Base-by-base conservation (phyloP, 768 basidiomycete species). In the Leccinum rimulosum region DNA sequence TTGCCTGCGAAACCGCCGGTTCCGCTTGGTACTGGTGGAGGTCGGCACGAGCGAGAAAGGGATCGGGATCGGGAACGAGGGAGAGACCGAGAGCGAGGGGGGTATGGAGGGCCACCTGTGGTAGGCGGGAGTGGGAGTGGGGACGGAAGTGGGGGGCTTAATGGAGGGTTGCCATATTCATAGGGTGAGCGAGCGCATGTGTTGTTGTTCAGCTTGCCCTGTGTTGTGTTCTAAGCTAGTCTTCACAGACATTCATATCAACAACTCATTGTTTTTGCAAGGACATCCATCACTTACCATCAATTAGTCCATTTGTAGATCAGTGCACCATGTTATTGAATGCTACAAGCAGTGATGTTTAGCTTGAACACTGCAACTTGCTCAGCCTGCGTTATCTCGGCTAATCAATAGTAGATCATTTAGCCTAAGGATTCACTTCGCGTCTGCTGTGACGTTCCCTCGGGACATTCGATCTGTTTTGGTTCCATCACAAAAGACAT, bases 81-180 rank as follows among this genome's bases (percentile, higher is more conserved):
- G 40, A 63, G 67, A 53, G 61, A 68, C 0, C 60, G 66, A 17
- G 68, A 66, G 5, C 62, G 64, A 28, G 66, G 68, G 9, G 59
- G 63, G 38, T 52, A 61, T 58, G 66, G 58, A 31, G 62, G 59
- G 12, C 17, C 60, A 38, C 17, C 40, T 12, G 31, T 52, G 10
- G 64, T 54, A n/a, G 58, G 53, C 5, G 61, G 56, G 14, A 45
- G 55, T 15, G 58, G 50, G 22, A 57, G 47, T 14, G 64, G 51
- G 7, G 51, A 54, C 9, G 53, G 54, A 2, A 50, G 52, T 25
- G 63, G 61, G 17, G 59, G 66, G 22, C 57, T 64, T 40, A 62
- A 58, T 25, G 70, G 64, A 7, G 70, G 63, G 14, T 58, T 72
- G n/a, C 71, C 73, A 6, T 74, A 73, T 30, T 73, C 73, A 52